Evolutionary conservation across 371 early-diverging fungal genomes (phyloP).

Genomic region (Apophysomyces ossiformis): DNA sequence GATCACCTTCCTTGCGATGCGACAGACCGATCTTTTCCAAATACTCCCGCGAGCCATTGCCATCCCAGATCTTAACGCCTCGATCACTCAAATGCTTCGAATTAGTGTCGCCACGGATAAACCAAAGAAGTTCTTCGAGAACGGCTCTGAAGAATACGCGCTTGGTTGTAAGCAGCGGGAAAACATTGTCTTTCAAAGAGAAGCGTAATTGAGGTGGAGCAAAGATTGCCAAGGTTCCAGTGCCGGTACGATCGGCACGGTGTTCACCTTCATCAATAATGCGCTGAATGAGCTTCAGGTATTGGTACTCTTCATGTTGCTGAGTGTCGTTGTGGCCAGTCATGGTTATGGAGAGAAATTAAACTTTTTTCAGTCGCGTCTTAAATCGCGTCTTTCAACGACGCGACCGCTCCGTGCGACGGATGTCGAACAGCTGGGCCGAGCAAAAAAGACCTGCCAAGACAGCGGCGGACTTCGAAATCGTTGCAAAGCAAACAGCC

Average conservation of each 20-base stretch:
- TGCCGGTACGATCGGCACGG: slow-evolving; percentile 95
- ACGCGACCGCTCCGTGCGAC: too few relatives aligned
- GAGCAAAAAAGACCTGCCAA: too few relatives aligned
- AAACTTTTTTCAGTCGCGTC: too few relatives aligned
- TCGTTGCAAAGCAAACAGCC: too few relatives aligned
- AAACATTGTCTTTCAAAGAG: slow-evolving; percentile 73
- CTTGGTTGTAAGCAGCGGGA: slow-evolving; percentile 98
- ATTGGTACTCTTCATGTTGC: slow-evolving; percentile 87
- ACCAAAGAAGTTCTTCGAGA: slow-evolving; percentile 98
- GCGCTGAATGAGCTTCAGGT: slow-evolving; percentile 82
- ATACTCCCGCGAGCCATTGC: slow-evolving; percentile 93
- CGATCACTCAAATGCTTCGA: slow-evolving; percentile 80
- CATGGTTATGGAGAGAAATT: background rate
- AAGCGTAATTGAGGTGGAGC: slow-evolving; percentile 95
- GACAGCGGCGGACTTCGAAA: too few relatives aligned
- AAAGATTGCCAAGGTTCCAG: slow-evolving; percentile 95
- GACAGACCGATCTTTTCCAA: slow-evolving; percentile 86
- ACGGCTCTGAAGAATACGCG: slow-evolving; percentile 93
- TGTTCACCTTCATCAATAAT: slow-evolving; percentile 82
- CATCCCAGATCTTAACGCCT: slow-evolving; percentile 97
- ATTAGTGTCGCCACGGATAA: slow-evolving; percentile 95
- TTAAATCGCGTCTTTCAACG: too few relatives aligned
- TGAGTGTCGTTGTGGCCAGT: background rate
- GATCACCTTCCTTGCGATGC: slow-evolving; percentile 89
- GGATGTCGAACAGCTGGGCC: too few relatives aligned